Base-by-base conservation (phyloP, 164 flowering plant species). In the Aristolochia contorta region DNA sequence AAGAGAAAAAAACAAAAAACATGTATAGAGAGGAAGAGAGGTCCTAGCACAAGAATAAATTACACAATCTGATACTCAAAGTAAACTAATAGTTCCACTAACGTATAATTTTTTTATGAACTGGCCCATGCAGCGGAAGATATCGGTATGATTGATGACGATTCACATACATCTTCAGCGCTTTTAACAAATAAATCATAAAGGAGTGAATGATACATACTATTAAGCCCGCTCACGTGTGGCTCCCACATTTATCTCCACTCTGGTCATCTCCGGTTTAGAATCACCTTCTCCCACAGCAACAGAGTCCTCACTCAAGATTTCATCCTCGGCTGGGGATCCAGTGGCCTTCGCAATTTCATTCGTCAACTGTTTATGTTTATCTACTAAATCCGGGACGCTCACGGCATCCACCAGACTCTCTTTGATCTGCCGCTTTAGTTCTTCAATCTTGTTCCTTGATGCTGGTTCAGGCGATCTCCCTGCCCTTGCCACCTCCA, bases 371-470 rank as follows among this genome's bases (percentile, higher is more conserved):
- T 72, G 62, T 53, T 81, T 89, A 60, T 75, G 79, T 69, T 82
- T 82, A 65, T 75, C 78, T 55, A 69, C 64, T 58, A 84, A 63
- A 47, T 53, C 78, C 12, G 83, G 67, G 33, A 78, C 75, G 49
- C 64, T 67, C 57, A 86, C 4, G 46, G 77, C 80, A 56, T 77
- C 84, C 9, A 65, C 80, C 59, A 88, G 73, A 52, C 59, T 77
- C 65, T 77, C 74, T 75, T 73, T 85, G 48, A 87, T 80, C 68
- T 82, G 71, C 60, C 75, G 75, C 67, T 67, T 69, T 56, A 85
- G 68, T 64, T 77, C 77, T 56, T 74, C 76, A 60, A 91, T 85
- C 71, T 81, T 89, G 25, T 68, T 64, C 66, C 72, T 78, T 13
- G 77, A 43, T 21, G 74, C 84, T 27, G 54, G 46, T 67, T 77